Percentiles rank a stretch among this genome's conserved stretches.
Evolutionary conservation across 225 moss, liverwort and hornwort species (phyloP).

Genomic region (Pseudoscleropodium purum): DNA sequence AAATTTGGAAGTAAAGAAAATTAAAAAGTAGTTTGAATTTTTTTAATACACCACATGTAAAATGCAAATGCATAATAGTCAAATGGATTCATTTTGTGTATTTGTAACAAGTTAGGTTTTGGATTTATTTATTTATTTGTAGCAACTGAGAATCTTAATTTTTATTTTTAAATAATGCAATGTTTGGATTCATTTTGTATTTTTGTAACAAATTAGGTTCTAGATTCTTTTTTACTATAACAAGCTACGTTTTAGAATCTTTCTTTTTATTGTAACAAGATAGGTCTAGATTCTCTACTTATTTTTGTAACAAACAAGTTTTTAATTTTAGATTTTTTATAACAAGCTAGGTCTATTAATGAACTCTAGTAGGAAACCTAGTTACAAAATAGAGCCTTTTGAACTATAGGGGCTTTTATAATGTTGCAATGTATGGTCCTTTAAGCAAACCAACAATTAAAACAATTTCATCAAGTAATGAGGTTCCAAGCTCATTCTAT

Average conservation of each 20-base stretch:
- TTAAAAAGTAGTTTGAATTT: background rate
- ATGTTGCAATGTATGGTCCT: background rate
- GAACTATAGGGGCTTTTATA: background rate
- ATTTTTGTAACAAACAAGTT: background rate
- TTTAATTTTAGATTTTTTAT: background rate
- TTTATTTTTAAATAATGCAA: too few relatives aligned
- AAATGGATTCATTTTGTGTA: background rate
- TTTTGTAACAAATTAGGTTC: background rate
- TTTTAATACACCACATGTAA: background rate
- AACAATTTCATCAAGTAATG: fast-evolving
- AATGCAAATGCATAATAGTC: fast-evolving
- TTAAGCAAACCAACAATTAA: background rate
- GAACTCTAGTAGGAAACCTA: fast-evolving
- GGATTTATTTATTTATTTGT: too few relatives aligned
- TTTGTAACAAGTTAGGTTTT: too few relatives aligned
- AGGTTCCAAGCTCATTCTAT: background rate
- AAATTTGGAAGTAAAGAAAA: background rate
- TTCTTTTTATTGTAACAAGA: background rate
- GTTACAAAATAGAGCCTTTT: fast-evolving
- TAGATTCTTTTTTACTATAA: background rate
- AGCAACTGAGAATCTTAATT: background rate
- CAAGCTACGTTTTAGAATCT: background rate
- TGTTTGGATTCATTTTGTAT: background rate
- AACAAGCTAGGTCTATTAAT: background rate
- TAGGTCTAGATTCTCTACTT: too few relatives aligned